A percentile compares a stretch with the other conserved stretches of the same genome.
Conservation (phyloP, 768 basidiomycete genomes). For the Brasilioporus rufonigricans region DNA sequence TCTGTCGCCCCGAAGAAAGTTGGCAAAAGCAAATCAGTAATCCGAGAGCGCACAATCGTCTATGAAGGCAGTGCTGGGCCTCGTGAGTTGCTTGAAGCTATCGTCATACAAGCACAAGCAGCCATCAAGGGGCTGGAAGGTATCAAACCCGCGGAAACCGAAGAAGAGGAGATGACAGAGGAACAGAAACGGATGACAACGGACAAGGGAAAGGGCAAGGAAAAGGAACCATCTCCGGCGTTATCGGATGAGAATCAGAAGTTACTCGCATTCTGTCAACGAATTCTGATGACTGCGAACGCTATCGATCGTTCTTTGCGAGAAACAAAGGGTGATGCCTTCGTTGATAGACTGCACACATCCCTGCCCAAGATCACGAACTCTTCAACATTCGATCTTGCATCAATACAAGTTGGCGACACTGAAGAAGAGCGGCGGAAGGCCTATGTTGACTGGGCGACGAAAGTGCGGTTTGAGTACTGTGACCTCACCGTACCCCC, state of each 20-base stretch:
- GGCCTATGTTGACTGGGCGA: slow-evolving; percentile 85
- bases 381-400: slow-evolving; percentile 44
- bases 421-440: slow-evolving; percentile 68
- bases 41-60: slow-evolving; percentile 77
- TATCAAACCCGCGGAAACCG: slow-evolving; percentile 45
- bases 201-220: slow-evolving; percentile 65
- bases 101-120: slow-evolving; percentile 90
- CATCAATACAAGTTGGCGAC: slow-evolving; percentile 38
- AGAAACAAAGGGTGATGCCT: slow-evolving; percentile 87
- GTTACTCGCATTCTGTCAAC: slow-evolving; percentile 77
- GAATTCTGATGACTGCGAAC: slow-evolving; percentile 77
- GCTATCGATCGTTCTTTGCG: slow-evolving; percentile 86
- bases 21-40: slow-evolving; percentile 43
- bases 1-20: slow-evolving; percentile 56
- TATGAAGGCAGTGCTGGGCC: slow-evolving; percentile 93
- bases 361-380: slow-evolving; percentile 72
- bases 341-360: slow-evolving; percentile 74
- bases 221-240: slow-evolving; percentile 37
- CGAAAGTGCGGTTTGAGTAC: slow-evolving; percentile 79
- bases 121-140: slow-evolving; percentile 86
- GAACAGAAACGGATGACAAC: slow-evolving; percentile 86
- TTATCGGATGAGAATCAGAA: slow-evolving; percentile 74
- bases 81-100: slow-evolving; percentile 86
- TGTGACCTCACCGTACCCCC: slow-evolving; percentile 71
- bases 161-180: slow-evolving; percentile 73